These are phyloP conservation scores for Mycena epipterygia DNA, from an alignment of 768 basidiomycete species.

Conservation along the genomic window DNA sequence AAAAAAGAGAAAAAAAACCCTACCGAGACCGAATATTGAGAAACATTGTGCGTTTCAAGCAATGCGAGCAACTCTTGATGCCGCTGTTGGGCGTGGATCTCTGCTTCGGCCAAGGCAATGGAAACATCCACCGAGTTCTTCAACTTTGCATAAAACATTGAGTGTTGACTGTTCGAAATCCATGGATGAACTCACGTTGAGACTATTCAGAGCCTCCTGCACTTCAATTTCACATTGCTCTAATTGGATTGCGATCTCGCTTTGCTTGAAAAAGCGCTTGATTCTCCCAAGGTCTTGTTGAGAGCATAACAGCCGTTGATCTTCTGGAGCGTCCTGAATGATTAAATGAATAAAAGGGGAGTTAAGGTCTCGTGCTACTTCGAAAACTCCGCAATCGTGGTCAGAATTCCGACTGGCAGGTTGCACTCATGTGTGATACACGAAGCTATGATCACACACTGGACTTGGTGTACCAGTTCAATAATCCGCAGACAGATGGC, in stretches of 20 bases:
- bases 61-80: no score
- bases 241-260: background rate
- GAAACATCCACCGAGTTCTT: no score
- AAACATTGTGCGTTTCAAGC: no score
- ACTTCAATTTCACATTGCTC: background rate
- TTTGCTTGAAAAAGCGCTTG: background rate
- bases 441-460: background rate
- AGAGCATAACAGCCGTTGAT: background rate
- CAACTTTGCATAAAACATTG: no score
- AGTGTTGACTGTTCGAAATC: background rate
- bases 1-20: no score
- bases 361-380: background rate
- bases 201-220: background rate
- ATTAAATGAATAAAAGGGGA: background rate
- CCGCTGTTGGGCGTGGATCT: no score
- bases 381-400: background rate
- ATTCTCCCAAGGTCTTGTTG: background rate
- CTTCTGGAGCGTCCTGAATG: background rate
- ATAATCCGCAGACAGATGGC: background rate
- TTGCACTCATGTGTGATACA: background rate
- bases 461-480: background rate
- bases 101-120: no score
- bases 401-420: background rate
- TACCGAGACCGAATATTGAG: no score
- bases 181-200: background rate